These are phyloP conservation scores for Alternaria brassicicola DNA, from an alignment of 2,329 filamentous ascomycete species.

Conservation along the genomic window DNA sequence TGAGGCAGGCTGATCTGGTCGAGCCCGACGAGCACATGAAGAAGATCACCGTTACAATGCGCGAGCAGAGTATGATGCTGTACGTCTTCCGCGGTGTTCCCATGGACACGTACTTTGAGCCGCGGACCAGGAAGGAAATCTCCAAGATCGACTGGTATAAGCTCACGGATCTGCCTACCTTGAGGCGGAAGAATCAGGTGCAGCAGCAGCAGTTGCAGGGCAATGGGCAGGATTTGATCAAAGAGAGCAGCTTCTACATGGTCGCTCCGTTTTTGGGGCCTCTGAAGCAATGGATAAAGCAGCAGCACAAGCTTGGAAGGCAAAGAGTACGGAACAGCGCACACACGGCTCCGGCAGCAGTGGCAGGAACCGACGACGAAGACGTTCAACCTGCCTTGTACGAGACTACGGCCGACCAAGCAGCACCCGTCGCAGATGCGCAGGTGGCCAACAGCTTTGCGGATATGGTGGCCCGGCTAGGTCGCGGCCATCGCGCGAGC, in stretches of 20 bases:
- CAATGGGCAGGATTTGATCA: constrained; percentile 60
- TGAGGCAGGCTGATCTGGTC: constrained; percentile 76
- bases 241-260: constrained; percentile 95
- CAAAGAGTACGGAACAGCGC: constrained; percentile 47
- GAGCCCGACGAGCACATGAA: constrained; percentile 72
- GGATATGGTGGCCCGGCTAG: constrained; percentile 40
- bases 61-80: constrained; percentile 89
- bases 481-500: constrained; percentile 33
- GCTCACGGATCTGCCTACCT: constrained; percentile 82
- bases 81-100: constrained; percentile 91
- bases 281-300: constrained; percentile 88
- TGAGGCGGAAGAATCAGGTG: constrained; percentile 70
- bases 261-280: constrained; percentile 89
- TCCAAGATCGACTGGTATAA: constrained; percentile 97
- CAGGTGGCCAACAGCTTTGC: constrained; percentile 35
- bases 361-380: constrained; percentile 40
- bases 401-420: constrained; percentile 36
- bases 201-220: constrained; percentile 61
- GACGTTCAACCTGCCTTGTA: constrained; percentile 37
- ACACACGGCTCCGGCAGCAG: constrained; percentile 23
- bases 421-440: constrained; percentile 7
- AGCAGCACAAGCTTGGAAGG: constrained; percentile 76
- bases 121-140: constrained; percentile 93
- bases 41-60: constrained; percentile 86
- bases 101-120: constrained; percentile 85